Base-by-base conservation (phyloP, 2,329 filamentous ascomycete genomes). In the Rhinocladiella similis region DNA sequence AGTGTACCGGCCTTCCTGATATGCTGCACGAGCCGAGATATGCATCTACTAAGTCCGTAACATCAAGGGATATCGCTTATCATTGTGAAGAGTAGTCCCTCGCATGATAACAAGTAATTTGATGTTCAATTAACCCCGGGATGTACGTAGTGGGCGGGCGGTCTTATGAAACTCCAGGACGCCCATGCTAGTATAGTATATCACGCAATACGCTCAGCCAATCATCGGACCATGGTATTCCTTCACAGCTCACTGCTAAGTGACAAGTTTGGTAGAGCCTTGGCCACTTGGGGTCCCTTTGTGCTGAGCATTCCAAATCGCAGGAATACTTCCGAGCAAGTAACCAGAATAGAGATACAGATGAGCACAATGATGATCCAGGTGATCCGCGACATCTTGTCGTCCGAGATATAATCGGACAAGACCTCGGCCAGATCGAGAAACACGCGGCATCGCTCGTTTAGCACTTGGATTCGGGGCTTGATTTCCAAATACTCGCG, bases 351-450 rank as follows among this genome's bases (percentile, higher is more conserved):
- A 69, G 88, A 93, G 64, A 97, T 78, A 46, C 95, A 74, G 69
- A 99, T 99, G 45, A 99, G 83, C 45, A 96, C 81, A 67, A 99
- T 99, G 72, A 97, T 88, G 72, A 99, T 97, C 93, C 93, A 97
- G 1, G 94, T 99, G 73, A 60, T 74, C 75, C 82, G 81, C 65
- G 91, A 96, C 89, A 97, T 97, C 72, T 96, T 97, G 64, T 90
- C 88, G 70, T 97, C 91, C 19, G 90, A 90, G 53, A 97, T 92
- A 1, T 86, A 90, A 73, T 99, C 93, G 13, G 89, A 91, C 1
- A 99, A 79, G 20, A 99, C 97, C 74, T 97, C 92, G 45, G 94
- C 92, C 9, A 99, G 84, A 72, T 99, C 94, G 16, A 99, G 83
- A 75, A 99, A 99, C 49, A 99, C 94, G 41, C 90, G 87, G 72